Evolutionary conservation across 345 rosid species (phyloP), one percentile per base, ranked within the genome.

Genomic region (Boechera stricta): DNA sequence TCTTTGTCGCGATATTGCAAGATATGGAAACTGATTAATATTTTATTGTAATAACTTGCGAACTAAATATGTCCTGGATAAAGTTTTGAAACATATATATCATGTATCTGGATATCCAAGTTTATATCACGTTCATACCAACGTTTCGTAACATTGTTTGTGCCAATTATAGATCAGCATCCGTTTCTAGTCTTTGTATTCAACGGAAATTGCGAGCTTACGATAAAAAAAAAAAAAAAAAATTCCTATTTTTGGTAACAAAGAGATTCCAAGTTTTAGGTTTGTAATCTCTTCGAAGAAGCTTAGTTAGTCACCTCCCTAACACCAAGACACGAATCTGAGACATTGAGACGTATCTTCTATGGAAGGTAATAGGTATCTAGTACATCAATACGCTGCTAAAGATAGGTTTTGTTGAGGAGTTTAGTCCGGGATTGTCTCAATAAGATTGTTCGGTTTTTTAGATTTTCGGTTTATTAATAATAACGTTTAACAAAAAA

Each of bases 1-100:
- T 18, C 13, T 57, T 75, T 49, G 58, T 75, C 18, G 31, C 38
- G 7, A 67, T 67, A 75, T 66, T 66, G 51, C 38, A 36, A 59
- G 18, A 32, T 67, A 29, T 51, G 5, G 31, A 52, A 69, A 52
- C 64, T 69, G 26, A 28, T 70, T 9, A 44, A 38, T 68, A 58
- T 18, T 15, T 75, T 5, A 12, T 6, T 76, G 69, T 39, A 68
- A 29, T 39, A 28, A 29, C 53, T 18, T 73, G 63, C 45, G 41
- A 21, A 33, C 24, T 21, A 21, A 21, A 21, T 21, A 51, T 6
- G 66, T 58, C n/a, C 12, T 38, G 49, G 67, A 62, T 38, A 24
- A 24, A 41, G 29, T 41, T 69, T 69, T 69, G 41, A 69, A 26
- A 29, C 45, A 13, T 24, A 4, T 38, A 13, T 33, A 4, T 49